These are phyloP conservation scores for Clarkia xantiana DNA, from an alignment of 345 rosid genomes.

Conservation along the genomic window DNA sequence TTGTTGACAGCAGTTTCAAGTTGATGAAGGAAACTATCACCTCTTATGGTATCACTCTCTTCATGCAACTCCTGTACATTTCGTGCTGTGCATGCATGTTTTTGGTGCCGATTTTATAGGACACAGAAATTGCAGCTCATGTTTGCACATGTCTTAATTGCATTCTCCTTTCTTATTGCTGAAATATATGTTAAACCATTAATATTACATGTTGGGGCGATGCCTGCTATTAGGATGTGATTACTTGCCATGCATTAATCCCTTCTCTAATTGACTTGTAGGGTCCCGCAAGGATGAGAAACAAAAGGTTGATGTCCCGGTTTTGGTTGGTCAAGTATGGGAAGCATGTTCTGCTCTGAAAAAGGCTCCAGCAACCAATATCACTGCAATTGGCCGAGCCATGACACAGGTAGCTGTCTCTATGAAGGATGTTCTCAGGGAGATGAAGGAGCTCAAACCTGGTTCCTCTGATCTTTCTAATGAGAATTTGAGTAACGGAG, in stretches of 20 bases:
- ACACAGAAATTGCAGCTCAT: no score
- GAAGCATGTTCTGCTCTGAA: constrained; percentile 70
- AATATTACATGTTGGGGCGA: no score
- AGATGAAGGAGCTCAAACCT: constrained; percentile 90
- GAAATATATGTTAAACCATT: no score
- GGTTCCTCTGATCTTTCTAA: constrained; percentile 15
- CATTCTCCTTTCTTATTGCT: no score
- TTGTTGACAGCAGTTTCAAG: constrained; percentile 76
- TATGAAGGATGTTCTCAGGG: constrained; percentile 84
- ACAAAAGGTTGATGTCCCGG: constrained; percentile 30
- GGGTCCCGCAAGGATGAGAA: constrained; percentile 35
- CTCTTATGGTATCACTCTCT: constrained; percentile 34
- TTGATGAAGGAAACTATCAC: constrained; percentile 58
- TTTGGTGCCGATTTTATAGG: not conserved
- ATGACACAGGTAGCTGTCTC: constrained; percentile 79
- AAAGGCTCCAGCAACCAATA: constrained; percentile 68
- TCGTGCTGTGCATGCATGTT: not conserved
- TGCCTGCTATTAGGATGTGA: not conserved
- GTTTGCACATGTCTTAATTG: no score
- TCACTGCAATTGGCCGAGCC: constrained; percentile 65
- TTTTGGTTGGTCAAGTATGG: constrained; percentile 75
- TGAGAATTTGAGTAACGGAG: constrained; percentile 4
- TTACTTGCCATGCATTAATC: not conserved
- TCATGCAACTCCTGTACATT: not conserved
- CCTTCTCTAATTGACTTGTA: constrained; percentile 10